Evolutionary conservation across 257 asterid genomes (phyloP).

Genomic region (Dorcoceras hygrometricum): DNA sequence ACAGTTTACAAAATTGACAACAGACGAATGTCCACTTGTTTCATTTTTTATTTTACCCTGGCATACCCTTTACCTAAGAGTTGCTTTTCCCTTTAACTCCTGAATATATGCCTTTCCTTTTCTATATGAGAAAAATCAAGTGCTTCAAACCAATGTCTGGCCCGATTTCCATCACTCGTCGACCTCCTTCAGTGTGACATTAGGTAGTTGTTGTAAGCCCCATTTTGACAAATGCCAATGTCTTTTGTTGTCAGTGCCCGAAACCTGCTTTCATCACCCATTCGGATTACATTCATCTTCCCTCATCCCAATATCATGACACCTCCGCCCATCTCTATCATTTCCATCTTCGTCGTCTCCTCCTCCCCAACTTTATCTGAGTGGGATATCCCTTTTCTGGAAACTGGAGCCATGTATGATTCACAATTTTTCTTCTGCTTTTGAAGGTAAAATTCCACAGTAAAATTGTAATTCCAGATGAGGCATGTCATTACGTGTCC

Average conservation of each 20-base stretch:
- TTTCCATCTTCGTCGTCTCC: neutral
- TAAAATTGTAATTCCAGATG: conserved; percentile 10
- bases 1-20: neutral
- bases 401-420: conserved; percentile 9
- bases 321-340: neutral
- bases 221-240: neutral
- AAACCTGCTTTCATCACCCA: neutral
- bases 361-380: neutral
- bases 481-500: conserved; percentile 13
- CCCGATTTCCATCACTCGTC: neutral
- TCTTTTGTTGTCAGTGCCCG: neutral
- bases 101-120: neutral
- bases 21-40: neutral
- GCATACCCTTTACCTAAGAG: neutral
- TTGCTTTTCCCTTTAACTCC: neutral
- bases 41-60: too few species aligned
- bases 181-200: neutral
- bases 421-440: neutral
- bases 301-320: neutral
- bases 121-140: neutral
- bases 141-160: neutral
- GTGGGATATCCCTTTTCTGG: neutral
- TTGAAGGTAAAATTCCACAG: conserved; percentile 3
- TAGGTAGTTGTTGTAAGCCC: neutral
- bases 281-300: neutral